A percentile compares a stretch with the other conserved stretches of the same genome.
Conservation (phyloP, 1,284 basidiomycete genomes). For the Schizophyllum amplum region DNA sequence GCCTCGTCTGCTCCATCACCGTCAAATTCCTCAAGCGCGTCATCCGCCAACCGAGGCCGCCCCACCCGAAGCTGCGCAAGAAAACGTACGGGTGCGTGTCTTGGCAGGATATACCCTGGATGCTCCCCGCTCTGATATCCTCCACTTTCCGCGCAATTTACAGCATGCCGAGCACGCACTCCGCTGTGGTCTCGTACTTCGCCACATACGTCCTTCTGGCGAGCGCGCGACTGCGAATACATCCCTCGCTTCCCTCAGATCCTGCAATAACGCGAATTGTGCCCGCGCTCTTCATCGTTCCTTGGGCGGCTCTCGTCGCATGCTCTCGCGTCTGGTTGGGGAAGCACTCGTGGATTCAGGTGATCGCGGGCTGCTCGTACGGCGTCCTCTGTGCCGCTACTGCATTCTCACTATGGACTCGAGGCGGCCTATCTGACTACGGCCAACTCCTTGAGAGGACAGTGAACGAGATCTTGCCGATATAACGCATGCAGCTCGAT, state of each 20-base stretch:
- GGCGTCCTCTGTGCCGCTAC: constrained; percentile 7
- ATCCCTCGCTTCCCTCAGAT: constrained; percentile 28
- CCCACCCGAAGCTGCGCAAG: constrained; percentile 34
- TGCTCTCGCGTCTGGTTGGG: constrained; percentile 55
- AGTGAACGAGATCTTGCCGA: not conserved
- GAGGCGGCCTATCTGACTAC: not conserved
- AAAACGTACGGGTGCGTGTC: constrained; percentile 54
- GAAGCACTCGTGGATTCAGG: not conserved
- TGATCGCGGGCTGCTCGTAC: not conserved
- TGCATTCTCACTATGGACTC: not conserved
- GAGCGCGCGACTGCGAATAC: constrained; percentile 40
- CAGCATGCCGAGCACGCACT: constrained; percentile 89
- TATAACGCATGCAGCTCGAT: not conserved
- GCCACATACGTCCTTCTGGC: constrained; percentile 60
- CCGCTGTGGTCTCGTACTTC: constrained; percentile 68
- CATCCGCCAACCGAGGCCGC: constrained; percentile 69
- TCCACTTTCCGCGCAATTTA: not conserved
- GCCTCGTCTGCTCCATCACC: constrained; percentile 49
- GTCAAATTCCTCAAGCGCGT: constrained; percentile 65
- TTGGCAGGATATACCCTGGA: constrained; percentile 5
- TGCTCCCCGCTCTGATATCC: constrained; percentile 5
- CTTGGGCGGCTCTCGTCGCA: constrained; percentile 49
- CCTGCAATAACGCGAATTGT: constrained; percentile 27
- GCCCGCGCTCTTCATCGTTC: constrained; percentile 38
- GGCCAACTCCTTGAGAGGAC: not conserved